These are phyloP conservation scores for Trichophyton simii DNA, from an alignment of 2,329 filamentous ascomycete species.

Conservation along the genomic window DNA sequence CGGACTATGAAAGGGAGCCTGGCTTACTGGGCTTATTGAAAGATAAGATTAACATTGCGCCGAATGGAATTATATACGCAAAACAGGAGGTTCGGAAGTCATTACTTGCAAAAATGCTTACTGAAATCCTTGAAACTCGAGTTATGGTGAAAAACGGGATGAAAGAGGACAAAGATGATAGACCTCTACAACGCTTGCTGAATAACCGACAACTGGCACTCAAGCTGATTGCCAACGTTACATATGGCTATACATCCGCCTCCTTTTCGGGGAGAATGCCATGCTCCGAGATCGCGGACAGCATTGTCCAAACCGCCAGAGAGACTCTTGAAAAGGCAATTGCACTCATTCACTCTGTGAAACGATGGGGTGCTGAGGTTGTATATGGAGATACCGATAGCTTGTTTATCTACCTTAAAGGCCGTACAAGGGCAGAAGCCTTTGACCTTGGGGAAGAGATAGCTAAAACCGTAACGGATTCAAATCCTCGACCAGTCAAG, in stretches of 20 bases:
- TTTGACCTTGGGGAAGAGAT: conserved; percentile 92
- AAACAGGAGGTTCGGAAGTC: conserved; percentile 79
- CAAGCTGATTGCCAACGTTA: conserved; percentile 96
- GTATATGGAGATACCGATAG: conserved; percentile 98
- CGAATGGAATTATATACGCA: conserved; percentile 93
- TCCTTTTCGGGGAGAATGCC: conserved; percentile 97
- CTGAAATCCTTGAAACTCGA: conserved; percentile 86
- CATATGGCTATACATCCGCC: conserved; percentile 93
- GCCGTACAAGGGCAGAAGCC: conserved; percentile 73
- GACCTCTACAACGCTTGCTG: conserved; percentile 66
- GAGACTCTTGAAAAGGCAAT: conserved; percentile 93
- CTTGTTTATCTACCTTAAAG: conserved; percentile 79
- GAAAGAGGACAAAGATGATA: conserved; percentile 86
- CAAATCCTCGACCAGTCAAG: conserved; percentile 84
- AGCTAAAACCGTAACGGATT: conserved; percentile 68
- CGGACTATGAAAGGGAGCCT: conserved; percentile 66
- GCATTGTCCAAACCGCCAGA: conserved; percentile 88
- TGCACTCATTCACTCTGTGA: conserved; percentile 76
- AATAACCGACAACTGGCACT: conserved; percentile 90
- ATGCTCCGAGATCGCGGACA: conserved; percentile 93
- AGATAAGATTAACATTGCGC: conserved; percentile 80
- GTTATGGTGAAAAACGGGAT: conserved; percentile 98
- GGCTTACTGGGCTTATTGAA: conserved; percentile 64
- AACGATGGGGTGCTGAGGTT: conserved; percentile 85
- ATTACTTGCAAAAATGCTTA: conserved; percentile 87